phyloP scores from a whole-genome alignment of 2,329 filamentous ascomycete species.

The Calonectria multiphialidica region DNA sequence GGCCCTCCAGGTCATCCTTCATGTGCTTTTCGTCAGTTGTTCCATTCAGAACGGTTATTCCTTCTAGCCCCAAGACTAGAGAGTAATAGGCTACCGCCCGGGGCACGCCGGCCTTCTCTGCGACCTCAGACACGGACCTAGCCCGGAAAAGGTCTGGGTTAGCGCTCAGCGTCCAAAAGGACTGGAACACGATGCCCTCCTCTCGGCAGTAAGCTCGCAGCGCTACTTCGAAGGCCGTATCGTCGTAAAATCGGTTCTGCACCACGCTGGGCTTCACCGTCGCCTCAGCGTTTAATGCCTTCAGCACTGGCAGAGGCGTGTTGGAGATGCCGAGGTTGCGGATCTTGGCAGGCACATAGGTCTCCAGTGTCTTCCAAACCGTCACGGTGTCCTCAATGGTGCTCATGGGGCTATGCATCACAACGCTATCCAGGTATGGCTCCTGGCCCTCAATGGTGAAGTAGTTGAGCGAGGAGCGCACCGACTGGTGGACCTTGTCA shows the following conservation, averaged over 20 bases:
- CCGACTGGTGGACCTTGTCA: conserved; percentile 75
- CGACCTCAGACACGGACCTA: conserved; percentile 63
- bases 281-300: conserved; percentile 60
- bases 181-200: conserved; percentile 60
- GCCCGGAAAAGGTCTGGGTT: conserved; percentile 55
- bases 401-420: conserved; percentile 75
- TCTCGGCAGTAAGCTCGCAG: conserved; percentile 66
- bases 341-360: conserved; percentile 74
- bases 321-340: conserved; percentile 83
- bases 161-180: conserved; percentile 66
- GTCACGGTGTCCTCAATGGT: conserved; percentile 63
- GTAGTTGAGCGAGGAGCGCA: conserved; percentile 75
- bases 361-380: conserved; percentile 75
- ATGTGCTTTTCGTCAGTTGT: conserved; percentile 61
- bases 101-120: conserved; percentile 52
- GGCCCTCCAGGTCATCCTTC: conserved; percentile 60
- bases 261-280: conserved; percentile 67
- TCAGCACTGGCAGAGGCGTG: conserved; percentile 68
- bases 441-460: conserved; percentile 59
- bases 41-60: conserved; percentile 59
- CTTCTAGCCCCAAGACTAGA: conserved; percentile 60
- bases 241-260: conserved; percentile 79
- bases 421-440: conserved; percentile 75
- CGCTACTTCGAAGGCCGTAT: conserved; percentile 69
- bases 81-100: conserved; percentile 59